Conservation (phyloP, 805 yeast genomes). For the Starmerella scarabaei region DNA sequence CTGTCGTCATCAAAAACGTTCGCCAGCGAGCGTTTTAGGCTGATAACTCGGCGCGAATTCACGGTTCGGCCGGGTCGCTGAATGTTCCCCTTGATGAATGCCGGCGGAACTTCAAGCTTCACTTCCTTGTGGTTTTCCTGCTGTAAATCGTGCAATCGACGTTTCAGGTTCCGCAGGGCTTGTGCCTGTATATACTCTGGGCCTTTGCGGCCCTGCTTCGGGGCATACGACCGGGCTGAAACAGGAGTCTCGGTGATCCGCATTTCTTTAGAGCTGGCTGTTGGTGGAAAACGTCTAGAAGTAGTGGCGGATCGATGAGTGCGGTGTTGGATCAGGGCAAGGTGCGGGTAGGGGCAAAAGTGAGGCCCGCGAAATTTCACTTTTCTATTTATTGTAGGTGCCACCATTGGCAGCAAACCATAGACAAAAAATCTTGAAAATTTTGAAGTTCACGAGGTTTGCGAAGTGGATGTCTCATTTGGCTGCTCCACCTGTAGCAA, state of each 20-base stretch:
- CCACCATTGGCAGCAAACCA: too few relatives aligned
- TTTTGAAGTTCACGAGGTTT: not conserved
- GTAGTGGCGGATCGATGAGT: not conserved
- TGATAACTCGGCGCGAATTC: conserved; percentile 28
- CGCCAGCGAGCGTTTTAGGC: conserved; percentile 28
- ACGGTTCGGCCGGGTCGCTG: conserved; percentile 23
- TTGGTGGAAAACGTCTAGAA: not conserved
- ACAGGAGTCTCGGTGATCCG: conserved; percentile 1
- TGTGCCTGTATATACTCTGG: conserved; percentile 10
- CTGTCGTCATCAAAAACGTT: conserved; percentile 33
- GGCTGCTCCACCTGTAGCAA: not conserved
- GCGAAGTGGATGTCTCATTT: not conserved
- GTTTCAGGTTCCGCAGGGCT: conserved; percentile 13
- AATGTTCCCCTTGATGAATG: conserved; percentile 19
- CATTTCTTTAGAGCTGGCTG: not conserved
- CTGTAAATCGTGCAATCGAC: conserved; percentile 19
- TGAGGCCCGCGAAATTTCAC: not conserved
- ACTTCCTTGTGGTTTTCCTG: conserved; percentile 20
- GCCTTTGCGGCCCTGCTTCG: conserved; percentile 6
- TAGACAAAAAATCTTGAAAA: not conserved
- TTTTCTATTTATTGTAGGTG: too few relatives aligned
- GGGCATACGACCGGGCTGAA: not conserved
- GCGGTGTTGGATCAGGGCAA: too few relatives aligned
- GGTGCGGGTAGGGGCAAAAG: too few relatives aligned
- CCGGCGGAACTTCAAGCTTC: conserved; percentile 21